Base-by-base conservation (phyloP, 73 alveolate genomes). In the Paraurostyla sp. region DNA sequence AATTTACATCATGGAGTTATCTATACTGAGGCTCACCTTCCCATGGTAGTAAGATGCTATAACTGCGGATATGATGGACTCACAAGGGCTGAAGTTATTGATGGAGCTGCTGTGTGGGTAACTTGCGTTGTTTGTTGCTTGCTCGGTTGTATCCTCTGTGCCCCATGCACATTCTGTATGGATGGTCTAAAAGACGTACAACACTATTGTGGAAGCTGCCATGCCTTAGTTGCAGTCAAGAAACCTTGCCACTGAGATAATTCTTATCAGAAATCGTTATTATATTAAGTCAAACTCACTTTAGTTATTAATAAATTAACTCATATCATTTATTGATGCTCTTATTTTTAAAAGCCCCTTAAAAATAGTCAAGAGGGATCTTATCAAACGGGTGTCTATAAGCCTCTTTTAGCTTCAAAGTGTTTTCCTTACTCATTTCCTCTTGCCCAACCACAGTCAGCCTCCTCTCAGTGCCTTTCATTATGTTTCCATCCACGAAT, bases 311-410 rank as follows among this genome's bases (percentile, higher is more conserved):
- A 16, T 9, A 23, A 23, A 23, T 56, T 16, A 9, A 16, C 9
- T 9, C 11, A 16, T 15, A 56, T 62, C 46, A 62, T 62, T 62
- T 62, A 29, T 36, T 69, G 42, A 40, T 69, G 32, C 85, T 69
- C 40, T 33, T 20, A 9, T 69, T 40, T 40, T 69, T 20, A 22
- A 27, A 13, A 27, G 11, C 25, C 60, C 60, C 25, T 60, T n/a
- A 4, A 52, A 51, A 78, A 60, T 43, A 78, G 18, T 25, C 3
- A n/a, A 30, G 35, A n/a, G 89, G 89, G 6, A 78, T 54, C 58
- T 54, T 78, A 13, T 78, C 89, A 51, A 78, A 78, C 22, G 89
- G 89, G 35, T 78, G 89, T 38, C 40, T 78, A 51, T 78, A 78
- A 0, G 80, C 89, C 4, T 32, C 50, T 40, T 78, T 18, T 0